Base-by-base conservation (phyloP, 139 green algal species). In the Chlamydomonas asymmetrica region DNA sequence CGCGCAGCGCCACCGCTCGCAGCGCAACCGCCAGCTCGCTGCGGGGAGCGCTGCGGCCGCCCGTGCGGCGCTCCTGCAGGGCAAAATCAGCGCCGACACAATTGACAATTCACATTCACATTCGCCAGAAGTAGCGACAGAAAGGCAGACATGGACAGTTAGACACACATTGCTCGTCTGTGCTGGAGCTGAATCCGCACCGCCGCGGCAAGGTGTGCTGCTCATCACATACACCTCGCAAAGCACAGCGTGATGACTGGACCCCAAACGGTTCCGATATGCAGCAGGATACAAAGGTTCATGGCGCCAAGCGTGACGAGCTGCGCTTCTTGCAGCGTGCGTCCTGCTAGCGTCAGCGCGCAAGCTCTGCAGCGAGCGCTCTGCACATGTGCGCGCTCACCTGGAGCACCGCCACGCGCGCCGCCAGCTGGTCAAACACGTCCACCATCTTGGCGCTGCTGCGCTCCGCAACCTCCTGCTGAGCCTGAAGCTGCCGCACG, bases 361-460 rank as follows among this genome's bases (percentile, higher is more conserved):
- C 54, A 18, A 32, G 10, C 25, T 23, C 71, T 52, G 43, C 71
- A 68, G 1, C 59, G 50, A 31, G 56, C 13, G 27, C 61, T 45
- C 18, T 27, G n/a, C 34, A 39, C 16, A 5, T 45, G 60, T 35
- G 71, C 49, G 41, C 22, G 32, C 39, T 23, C 74, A 75, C 54
- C 66, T 64, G 76, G 25, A 78, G 69, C 62, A 56, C 45, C 49
- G 65, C 48, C 25, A 72, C 74, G 18, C 63, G 50, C 65, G 74
- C 76, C 50, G 77, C 71, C 43, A 77, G 59, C 31, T 59, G 43
- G 71, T 77, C 71, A 39, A 77, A 77, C 10, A 59, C 72, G 54
- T 60, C 74, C 70, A 3, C 64, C 37, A 2, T 54, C 35, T 23
- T 1, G 5, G 10, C 52, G 68, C 20, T 66, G n/a, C n/a, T n/a